These are phyloP conservation scores for Parathielavia appendiculata DNA, from an alignment of 495 filamentous ascomycete species.

Conservation along the genomic window DNA sequence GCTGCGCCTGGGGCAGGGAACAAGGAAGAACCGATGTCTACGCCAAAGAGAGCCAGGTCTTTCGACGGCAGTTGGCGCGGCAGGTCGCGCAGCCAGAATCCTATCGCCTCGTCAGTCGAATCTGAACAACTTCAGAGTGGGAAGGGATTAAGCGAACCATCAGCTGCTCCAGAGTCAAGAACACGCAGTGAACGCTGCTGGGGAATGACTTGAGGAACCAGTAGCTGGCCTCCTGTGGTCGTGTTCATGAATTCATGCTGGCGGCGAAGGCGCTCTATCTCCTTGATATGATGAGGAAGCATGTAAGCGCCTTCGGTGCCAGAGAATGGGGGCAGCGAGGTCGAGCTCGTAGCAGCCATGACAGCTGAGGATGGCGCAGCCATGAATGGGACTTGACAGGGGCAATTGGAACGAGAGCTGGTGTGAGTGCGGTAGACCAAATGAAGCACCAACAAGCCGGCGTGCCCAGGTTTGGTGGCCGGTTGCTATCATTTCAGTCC, in stretches of 20 bases:
- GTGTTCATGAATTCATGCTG: background rate
- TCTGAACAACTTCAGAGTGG: background rate
- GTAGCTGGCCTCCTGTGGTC: background rate
- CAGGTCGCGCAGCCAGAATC: background rate
- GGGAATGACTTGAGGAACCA: background rate
- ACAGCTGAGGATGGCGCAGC: no score
- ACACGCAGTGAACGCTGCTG: background rate
- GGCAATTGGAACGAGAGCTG: no score
- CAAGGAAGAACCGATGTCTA: background rate
- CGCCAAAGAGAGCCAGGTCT: background rate
- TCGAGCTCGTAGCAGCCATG: no score
- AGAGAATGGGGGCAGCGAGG: background rate
- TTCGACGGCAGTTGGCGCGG: background rate
- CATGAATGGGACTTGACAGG: no score
- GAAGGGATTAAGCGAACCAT: background rate
- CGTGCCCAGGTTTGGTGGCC: no score
- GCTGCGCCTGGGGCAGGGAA: conserved; percentile 1
- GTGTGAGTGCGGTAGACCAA: no score
- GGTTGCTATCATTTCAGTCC: no score
- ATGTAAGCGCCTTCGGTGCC: background rate
- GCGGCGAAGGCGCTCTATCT: background rate
- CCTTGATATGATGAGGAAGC: background rate
- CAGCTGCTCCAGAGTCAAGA: background rate
- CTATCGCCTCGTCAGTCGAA: background rate
- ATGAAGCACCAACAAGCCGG: no score